phyloP scores from a whole-genome alignment of 2,329 filamentous ascomycete species.

The Xylaria sp. region DNA sequence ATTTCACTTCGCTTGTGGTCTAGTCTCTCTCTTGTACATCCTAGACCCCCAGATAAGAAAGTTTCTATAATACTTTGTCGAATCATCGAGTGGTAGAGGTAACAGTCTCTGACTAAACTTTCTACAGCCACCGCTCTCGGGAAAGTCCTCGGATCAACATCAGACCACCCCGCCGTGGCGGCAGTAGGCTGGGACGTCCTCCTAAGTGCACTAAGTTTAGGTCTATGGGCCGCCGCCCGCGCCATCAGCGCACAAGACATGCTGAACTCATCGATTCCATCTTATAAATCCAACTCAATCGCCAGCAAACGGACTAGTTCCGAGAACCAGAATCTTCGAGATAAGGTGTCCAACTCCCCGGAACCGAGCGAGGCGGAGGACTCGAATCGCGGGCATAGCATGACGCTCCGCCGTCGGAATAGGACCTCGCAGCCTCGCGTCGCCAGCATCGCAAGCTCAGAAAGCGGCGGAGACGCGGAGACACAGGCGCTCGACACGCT shows the following conservation, averaged over 20 bases:
- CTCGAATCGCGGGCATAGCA: constrained; percentile 30
- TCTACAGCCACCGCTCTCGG: constrained; percentile 52
- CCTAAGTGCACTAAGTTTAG: constrained; percentile 62
- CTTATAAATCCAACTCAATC: constrained; percentile 36
- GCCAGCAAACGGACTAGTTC: background rate
- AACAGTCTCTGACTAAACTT: background rate
- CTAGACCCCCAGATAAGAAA: background rate
- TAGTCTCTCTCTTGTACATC: background rate
- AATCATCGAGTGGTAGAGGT: background rate
- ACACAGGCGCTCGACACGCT: background rate
- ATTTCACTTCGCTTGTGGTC: too few relatives aligned
- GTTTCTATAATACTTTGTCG: too few relatives aligned
- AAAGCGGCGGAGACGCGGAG: constrained; percentile 36
- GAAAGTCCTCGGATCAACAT: constrained; percentile 60
- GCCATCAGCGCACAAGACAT: constrained; percentile 62
- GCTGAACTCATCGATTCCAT: constrained; percentile 52
- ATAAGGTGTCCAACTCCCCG: background rate
- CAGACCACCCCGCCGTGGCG: constrained; percentile 67
- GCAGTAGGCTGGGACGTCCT: constrained; percentile 68
- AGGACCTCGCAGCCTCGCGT: constrained; percentile 34
- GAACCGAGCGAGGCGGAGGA: constrained; percentile 26
- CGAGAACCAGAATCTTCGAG: background rate
- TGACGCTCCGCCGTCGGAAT: constrained; percentile 40
- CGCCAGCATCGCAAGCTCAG: constrained; percentile 42
- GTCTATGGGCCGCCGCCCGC: constrained; percentile 66